Conservation (phyloP, 257 asterid genomes). For the Gentiana straminea region DNA sequence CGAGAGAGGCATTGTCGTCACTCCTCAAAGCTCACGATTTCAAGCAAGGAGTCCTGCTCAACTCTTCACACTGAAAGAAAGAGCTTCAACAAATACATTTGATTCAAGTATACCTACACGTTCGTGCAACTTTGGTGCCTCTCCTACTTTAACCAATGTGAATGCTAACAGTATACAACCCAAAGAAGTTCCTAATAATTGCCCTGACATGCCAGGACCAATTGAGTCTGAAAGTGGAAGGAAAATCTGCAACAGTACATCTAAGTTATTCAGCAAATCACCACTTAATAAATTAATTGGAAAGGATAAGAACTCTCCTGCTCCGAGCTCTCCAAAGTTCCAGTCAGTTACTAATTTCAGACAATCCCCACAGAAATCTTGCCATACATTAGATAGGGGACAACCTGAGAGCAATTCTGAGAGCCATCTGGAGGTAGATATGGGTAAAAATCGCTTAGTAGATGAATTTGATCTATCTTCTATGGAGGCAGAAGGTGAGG, state of each 20-base stretch:
- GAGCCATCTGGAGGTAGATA: conserved; percentile 18
- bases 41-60: conserved; percentile 24
- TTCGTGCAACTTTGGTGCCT: conserved; percentile 17
- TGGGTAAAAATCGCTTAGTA: conserved; percentile 13
- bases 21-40: conserved; percentile 23
- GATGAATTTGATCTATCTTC: conserved; percentile 24
- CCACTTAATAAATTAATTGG: conserved; percentile 17
- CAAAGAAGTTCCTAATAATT: conserved; percentile 16
- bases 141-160: conserved; percentile 24
- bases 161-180: conserved; percentile 10
- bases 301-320: conserved; percentile 31
- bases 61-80: conserved; percentile 27
- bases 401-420: conserved; percentile 22
- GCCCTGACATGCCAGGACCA: conserved; percentile 22
- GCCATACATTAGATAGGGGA: conserved; percentile 26
- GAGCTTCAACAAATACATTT: conserved; percentile 18
- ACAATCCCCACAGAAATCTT: conserved; percentile 23
- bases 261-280: conserved; percentile 14
- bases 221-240: conserved; percentile 21
- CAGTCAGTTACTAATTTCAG: conserved; percentile 20
- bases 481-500: conserved; percentile 18
- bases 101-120: conserved; percentile 22
- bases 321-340: conserved; percentile 21
- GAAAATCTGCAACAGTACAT: conserved; percentile 19
- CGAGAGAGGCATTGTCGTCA: conserved; percentile 21